Evolutionary conservation across 768 basidiomycete genomes (phyloP), one percentile per base, ranked within the genome.

Genomic region (Lentinula sp.): DNA sequence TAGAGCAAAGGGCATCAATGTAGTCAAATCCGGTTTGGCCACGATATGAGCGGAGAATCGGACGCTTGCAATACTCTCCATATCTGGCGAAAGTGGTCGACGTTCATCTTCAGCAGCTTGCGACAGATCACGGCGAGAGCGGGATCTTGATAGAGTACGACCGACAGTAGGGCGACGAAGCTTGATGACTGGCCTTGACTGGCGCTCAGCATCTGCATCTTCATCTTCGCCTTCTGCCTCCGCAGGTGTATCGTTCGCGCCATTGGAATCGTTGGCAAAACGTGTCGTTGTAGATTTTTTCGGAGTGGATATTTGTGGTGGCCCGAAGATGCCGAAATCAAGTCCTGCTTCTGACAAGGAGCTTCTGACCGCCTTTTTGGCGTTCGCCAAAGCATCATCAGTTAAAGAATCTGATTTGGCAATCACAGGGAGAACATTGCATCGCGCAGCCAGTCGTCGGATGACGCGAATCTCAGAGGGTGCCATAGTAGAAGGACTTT

Each of bases 381-480:
- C 79, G 50, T 83, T 81, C 49, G 73, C 72, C 60, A 95, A 77
- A 65, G 82, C 87, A 63, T 85, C 87, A 68, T 94, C 88, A 40
- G 93, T 94, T 62, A 95, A 78, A 42, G 90, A 91, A 72, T 95
- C 93, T 3, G 91, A 80, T 62, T 78, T 87, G 13, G 88, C 88
- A 64, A 95, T 82, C 57, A 94, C 84, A 51, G 93, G 93, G 55
- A 95, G 81, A 18, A 95, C 81, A 68, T 95, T 94, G 62, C 83
- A 81, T 60, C 91, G 86, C 21, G 80, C 78, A 21, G 89, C 80
- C 40, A 95, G 81, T 56, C 93, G 83, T 43, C 82, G 82, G 66
- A 95, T 87, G 66, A 93, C 89, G 55, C 84, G 84, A 65, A 94
- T 80, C 70, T 94, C 91, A 28, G 85, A 81, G 52, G 88, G 88